Evolutionary conservation across 768 basidiomycete species (phyloP), one percentile per base, ranked within the genome.

Genomic region (Russula sp.): DNA sequence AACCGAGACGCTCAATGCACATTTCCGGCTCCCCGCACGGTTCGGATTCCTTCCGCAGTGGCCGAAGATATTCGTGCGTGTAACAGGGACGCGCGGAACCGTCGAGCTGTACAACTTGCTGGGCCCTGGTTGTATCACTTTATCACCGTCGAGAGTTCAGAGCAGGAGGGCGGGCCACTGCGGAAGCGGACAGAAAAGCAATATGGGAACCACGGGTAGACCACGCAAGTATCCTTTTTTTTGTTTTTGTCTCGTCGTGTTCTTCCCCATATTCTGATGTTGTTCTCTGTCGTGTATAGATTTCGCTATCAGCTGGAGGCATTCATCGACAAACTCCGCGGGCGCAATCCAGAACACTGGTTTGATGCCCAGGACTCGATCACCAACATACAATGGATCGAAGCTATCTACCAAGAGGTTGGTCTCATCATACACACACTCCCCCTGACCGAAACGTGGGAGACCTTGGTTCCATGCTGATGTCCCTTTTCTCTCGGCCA

Each of bases 221-320:
- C 75, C 39, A 79, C 83, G 60, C 73, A 45, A 41, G 67, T 69
- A 34, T 38, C 9, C 13, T 20, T 20, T 20, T 1, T 38, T 10
- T 39, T 2, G 9, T n/a, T n/a, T 11, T 29, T 35, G 3, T 43
- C n/a, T n/a, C 7, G 20, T 29, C 25, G 25, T 3, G n/a, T n/a
- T 7, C n/a, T 5, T 3, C n/a, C 16, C 14, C 42, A 8, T 14
- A 20, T 18, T 57, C 43, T 51, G 36, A 62, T 20, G 14, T 22
- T 11, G 49, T n/a, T 35, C 29, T 2, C 5, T 14, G 29, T 14
- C 14, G 56, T 42, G 34, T 34, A 9, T 50, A 75, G 74, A 56
- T 83, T 82, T 69, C 76, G 81, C 22, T 81, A 80, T 66, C 81
- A 83, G 69, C 72, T 85, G 39, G 81, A 82, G 69, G 81, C 81